Percentiles rank a stretch among this genome's conserved stretches.
Conservation (phyloP, 2,329 filamentous ascomycete genomes). For the Aphanocladium album region DNA sequence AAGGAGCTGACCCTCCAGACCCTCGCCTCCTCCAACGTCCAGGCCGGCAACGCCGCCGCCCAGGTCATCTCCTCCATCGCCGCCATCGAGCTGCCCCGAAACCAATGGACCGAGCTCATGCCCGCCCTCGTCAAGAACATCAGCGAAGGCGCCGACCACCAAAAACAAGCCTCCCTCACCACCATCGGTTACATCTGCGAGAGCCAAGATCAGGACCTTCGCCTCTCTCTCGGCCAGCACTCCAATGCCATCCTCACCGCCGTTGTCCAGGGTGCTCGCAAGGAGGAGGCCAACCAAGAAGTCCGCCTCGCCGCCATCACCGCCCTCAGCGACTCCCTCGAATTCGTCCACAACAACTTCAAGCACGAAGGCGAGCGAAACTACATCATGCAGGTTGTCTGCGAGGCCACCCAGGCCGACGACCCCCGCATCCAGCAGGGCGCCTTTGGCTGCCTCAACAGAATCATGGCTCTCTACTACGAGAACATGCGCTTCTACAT, state of each 20-base stretch:
- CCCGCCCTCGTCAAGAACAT: constrained; percentile 85
- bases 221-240: constrained; percentile 74
- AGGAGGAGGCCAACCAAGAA: constrained; percentile 88
- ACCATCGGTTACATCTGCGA: constrained; percentile 99
- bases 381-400: constrained; percentile 99
- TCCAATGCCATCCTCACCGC: constrained; percentile 97
- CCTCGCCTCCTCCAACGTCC: constrained; percentile 69
- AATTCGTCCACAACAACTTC: constrained; percentile 98
- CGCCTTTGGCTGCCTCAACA: constrained; percentile 93
- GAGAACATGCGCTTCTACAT: constrained; percentile 99
- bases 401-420: constrained; percentile 92
- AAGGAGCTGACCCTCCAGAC: constrained; percentile 90
- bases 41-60: constrained; percentile 83
- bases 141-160: constrained; percentile 74
- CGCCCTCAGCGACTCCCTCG: constrained; percentile 90
- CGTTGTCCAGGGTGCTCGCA: constrained; percentile 93
- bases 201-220: constrained; percentile 81
- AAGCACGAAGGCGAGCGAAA: constrained; percentile 98
- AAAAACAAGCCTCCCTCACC: constrained; percentile 91
- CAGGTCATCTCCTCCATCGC: constrained; percentile 96
- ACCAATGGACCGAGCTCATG: constrained; percentile 94
- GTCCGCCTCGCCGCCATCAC: constrained; percentile 90
- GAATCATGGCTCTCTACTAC: constrained; percentile 98
- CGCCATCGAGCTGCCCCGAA: constrained; percentile 85
- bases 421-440: constrained; percentile 91